These are phyloP conservation scores for Pseudodiploospora longispora DNA, from an alignment of 2,329 filamentous ascomycete species.

Conservation along the genomic window DNA sequence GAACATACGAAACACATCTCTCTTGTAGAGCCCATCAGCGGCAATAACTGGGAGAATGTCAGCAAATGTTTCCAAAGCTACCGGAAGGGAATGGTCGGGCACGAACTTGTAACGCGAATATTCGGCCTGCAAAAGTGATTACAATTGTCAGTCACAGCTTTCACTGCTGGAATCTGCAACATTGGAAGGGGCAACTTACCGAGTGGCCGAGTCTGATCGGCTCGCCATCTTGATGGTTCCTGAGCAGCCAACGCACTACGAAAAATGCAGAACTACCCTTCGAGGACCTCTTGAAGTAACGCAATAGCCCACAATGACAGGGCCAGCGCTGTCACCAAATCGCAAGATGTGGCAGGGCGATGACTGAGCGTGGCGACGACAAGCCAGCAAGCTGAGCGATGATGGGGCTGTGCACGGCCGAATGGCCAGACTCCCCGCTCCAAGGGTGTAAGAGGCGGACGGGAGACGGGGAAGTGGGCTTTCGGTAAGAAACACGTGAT, in stretches of 20 bases:
- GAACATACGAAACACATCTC: conserved; percentile 93
- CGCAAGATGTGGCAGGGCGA: conserved; percentile 5
- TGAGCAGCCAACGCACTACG: conserved; percentile 5
- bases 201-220: conserved; percentile 4
- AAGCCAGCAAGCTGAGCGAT: conserved; percentile 5
- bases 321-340: conserved; percentile 1
- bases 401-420: conserved; percentile 9
- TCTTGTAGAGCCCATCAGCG: conserved; percentile 95
- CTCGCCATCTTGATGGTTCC: conserved; percentile 6
- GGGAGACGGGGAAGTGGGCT: not conserved
- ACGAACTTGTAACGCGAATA: conserved; percentile 84
- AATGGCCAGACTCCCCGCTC: conserved; percentile 9
- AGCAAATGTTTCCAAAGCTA: conserved; percentile 2
- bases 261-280: conserved; percentile 7
- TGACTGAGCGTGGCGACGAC: conserved; percentile 6
- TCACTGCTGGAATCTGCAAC: not conserved
- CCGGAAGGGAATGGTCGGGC: conserved; percentile 1
- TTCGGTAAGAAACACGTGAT: conserved; percentile 8
- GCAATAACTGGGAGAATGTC: conserved; percentile 68
- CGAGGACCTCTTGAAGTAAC: not conserved
- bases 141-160: not conserved
- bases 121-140: conserved; percentile 60
- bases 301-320: not conserved
- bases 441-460: conserved; percentile 5
- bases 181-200: conserved; percentile 2